phyloP scores from a whole-genome alignment of 2,329 filamentous ascomycete genomes.

The Ambrosiella cleistominuta region DNA sequence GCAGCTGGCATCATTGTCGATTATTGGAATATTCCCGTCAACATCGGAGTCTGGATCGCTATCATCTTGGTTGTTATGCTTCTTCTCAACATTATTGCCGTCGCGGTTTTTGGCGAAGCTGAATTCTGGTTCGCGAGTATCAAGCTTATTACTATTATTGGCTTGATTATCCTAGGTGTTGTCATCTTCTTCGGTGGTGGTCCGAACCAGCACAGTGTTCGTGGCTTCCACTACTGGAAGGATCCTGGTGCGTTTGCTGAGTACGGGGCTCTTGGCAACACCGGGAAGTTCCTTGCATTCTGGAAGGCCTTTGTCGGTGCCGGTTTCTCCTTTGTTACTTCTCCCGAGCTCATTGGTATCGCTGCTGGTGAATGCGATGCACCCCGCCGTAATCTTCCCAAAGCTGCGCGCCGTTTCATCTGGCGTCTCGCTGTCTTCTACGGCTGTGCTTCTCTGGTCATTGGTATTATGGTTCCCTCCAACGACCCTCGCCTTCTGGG shows the following conservation, averaged over 20 bases:
- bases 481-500: conserved; percentile 43
- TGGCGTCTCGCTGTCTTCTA: conserved; percentile 48
- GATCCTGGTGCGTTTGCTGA: conserved; percentile 28
- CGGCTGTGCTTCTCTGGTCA: conserved; percentile 41
- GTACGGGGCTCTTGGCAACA: conserved; percentile 27
- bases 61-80: conserved; percentile 37
- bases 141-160: conserved; percentile 41
- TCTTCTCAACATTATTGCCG: conserved; percentile 37
- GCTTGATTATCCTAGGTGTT: conserved; percentile 37
- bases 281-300: conserved; percentile 39
- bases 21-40: conserved; percentile 39
- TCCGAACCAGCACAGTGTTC: conserved; percentile 30
- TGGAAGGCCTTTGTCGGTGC: conserved; percentile 40
- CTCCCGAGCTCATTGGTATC: conserved; percentile 44
- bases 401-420: conserved; percentile 43
- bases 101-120: conserved; percentile 40
- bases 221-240: conserved; percentile 25
- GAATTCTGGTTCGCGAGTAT: conserved; percentile 45
- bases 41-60: conserved; percentile 40
- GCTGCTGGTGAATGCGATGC: conserved; percentile 48
- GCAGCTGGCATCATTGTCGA: conserved; percentile 40
- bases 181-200: conserved; percentile 40
- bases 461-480: conserved; percentile 46
- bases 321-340: conserved; percentile 44
- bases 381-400: conserved; percentile 48